Conservation (phyloP, 1,284 basidiomycete genomes). For the Rhodotorula sp. region DNA sequence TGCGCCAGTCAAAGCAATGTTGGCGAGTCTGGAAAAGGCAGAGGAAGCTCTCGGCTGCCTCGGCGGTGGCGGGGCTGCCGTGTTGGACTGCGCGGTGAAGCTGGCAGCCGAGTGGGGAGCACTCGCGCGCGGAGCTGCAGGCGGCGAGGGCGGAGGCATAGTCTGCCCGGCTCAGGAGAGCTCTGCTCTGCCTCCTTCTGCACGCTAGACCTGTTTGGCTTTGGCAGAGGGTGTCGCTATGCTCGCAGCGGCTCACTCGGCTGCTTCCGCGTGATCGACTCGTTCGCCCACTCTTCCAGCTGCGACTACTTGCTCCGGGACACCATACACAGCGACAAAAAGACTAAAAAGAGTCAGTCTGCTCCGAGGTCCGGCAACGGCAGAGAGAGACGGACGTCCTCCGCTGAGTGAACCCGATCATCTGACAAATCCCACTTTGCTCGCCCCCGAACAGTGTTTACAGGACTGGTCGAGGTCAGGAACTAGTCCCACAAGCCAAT, state of each 20-base stretch:
- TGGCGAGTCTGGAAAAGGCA: slow-evolving; percentile 17
- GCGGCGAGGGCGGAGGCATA: neutral
- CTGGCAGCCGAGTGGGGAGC: neutral
- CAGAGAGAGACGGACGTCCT: neutral
- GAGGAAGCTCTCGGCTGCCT: neutral
- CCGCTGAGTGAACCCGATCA: neutral
- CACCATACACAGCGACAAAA: too few species aligned
- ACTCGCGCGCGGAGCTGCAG: neutral
- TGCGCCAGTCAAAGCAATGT: slow-evolving; percentile 15
- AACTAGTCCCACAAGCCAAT: too few species aligned
- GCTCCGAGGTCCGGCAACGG: neutral
- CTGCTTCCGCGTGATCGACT: too few species aligned
- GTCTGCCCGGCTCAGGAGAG: too few species aligned
- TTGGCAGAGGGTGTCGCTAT: too few species aligned
- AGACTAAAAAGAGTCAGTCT: neutral
- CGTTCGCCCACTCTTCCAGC: too few species aligned
- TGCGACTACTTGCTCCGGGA: too few species aligned
- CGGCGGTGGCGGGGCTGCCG: neutral
- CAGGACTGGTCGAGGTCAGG: slow-evolving; percentile 46
- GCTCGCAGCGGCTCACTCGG: too few species aligned
- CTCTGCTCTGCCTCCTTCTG: too few species aligned
- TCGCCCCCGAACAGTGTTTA: slow-evolving; percentile 44
- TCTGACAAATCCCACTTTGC: slow-evolving; percentile 10
- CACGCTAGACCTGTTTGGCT: too few species aligned
- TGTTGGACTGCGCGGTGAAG: neutral